A percentile compares a stretch with the other conserved stretches of the same genome.
phyloP scores from a whole-genome alignment of 148 eudicot genomes.

The Arbutus unedo region DNA sequence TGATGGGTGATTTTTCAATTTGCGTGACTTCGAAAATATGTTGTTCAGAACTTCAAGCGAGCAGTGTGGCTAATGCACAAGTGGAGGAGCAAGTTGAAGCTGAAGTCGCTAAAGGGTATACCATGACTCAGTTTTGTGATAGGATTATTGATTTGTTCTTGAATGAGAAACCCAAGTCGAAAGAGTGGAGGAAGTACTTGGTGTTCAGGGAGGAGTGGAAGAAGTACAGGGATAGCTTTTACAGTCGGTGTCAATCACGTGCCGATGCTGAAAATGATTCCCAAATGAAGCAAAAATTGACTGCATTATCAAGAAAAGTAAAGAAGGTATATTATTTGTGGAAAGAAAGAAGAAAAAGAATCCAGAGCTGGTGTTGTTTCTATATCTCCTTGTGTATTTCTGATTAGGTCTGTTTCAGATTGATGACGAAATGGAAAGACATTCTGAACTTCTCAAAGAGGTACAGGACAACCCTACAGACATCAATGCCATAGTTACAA shows the following conservation, averaged over 20 bases:
- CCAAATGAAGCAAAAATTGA: slow-evolving; percentile 48
- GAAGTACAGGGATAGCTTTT: slow-evolving; percentile 69
- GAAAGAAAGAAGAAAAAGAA: background rate
- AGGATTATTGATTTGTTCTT: slow-evolving; percentile 84
- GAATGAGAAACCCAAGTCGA: slow-evolving; percentile 79
- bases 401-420: slow-evolving; percentile 63
- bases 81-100: slow-evolving; percentile 50
- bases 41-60: slow-evolving; percentile 21
- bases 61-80: slow-evolving; percentile 23
- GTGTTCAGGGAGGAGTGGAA: slow-evolving; percentile 90
- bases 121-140: slow-evolving; percentile 81
- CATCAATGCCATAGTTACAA: slow-evolving; percentile 77
- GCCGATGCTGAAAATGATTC: slow-evolving; percentile 63
- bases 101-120: slow-evolving; percentile 76
- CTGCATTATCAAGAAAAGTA: slow-evolving; percentile 56
- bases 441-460: slow-evolving; percentile 71
- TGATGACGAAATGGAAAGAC: slow-evolving; percentile 90
- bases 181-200: slow-evolving; percentile 83
- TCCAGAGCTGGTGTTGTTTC: background rate
- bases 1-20: background rate
- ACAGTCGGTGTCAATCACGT: slow-evolving; percentile 54
- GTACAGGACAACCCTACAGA: slow-evolving; percentile 78
- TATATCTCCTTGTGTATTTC: background rate
- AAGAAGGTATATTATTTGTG: slow-evolving; percentile 50
- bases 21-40: background rate